Percentiles rank a stretch among this genome's conserved stretches.
Evolutionary conservation across 2,329 filamentous ascomycete species (phyloP).

Genomic region (Drechslerella stenobrocha): DNA sequence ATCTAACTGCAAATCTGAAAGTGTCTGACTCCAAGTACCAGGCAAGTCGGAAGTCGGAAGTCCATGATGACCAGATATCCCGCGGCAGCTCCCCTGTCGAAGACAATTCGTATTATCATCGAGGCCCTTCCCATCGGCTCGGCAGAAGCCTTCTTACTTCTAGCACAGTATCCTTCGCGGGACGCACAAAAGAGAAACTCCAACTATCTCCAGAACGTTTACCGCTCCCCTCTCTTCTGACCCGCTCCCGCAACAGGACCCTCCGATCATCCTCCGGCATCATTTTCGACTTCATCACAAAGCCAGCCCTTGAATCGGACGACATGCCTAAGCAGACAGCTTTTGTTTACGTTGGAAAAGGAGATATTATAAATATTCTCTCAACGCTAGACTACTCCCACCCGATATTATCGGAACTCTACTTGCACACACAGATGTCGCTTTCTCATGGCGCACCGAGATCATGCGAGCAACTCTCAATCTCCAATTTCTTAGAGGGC

Average conservation of each 20-base stretch:
- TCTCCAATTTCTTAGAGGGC: slow-evolving; percentile 25
- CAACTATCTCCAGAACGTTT: neutral
- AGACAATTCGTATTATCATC: neutral
- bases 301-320: neutral
- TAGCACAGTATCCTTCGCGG: slow-evolving; percentile 1
- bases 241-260: neutral
- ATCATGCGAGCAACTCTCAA: slow-evolving; percentile 8
- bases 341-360: slow-evolving; percentile 31
- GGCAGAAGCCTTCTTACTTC: neutral
- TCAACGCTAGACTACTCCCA: slow-evolving; percentile 16
- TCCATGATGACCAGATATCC: neutral
- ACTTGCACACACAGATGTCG: slow-evolving; percentile 29
- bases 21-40: neutral
- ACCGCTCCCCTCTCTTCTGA: slow-evolving; percentile 14
- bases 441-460: slow-evolving; percentile 2
- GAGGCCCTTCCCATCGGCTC: neutral
- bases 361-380: slow-evolving; percentile 28
- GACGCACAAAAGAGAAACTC: neutral
- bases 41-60: too few relatives aligned
- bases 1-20: neutral
- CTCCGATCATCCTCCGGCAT: slow-evolving; percentile 1
- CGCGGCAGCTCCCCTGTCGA: neutral
- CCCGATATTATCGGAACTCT: slow-evolving; percentile 20
- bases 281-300: slow-evolving; percentile 14
- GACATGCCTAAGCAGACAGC: slow-evolving; percentile 23